These are phyloP conservation scores for Wickerhamomyces bisporus DNA, from an alignment of 805 yeast genomes.

Conservation along the genomic window DNA sequence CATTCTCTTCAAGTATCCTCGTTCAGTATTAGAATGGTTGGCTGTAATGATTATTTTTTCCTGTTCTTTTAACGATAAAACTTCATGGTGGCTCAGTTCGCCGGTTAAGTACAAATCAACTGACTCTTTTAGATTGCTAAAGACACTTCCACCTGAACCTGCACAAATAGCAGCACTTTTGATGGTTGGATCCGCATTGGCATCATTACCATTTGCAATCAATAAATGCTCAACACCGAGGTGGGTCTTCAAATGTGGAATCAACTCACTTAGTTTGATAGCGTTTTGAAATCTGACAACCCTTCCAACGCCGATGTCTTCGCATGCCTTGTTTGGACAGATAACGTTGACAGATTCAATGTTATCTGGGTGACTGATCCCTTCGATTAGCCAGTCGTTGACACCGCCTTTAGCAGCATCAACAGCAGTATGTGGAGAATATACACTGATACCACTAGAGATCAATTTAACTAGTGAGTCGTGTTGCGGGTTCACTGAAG, in stretches of 20 bases:
- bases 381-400: conserved; percentile 82
- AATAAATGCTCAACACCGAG: conserved; percentile 56
- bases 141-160: conserved; percentile 85
- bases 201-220: conserved; percentile 40
- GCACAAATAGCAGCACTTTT: conserved; percentile 81
- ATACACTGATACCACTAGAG: conserved; percentile 77
- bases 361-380: conserved; percentile 35
- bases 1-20: conserved; percentile 66
- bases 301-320: conserved; percentile 80
- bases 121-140: conserved; percentile 40
- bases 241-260: conserved; percentile 46
- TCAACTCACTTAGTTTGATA: conserved; percentile 38
- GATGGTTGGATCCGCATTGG: conserved; percentile 29
- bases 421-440: conserved; percentile 93
- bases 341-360: conserved; percentile 32
- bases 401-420: conserved; percentile 94
- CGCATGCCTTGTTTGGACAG: conserved; percentile 33
- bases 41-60: conserved; percentile 73
- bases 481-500: conserved; percentile 72
- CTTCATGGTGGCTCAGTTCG: conserved; percentile 92
- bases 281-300: conserved; percentile 44
- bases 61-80: conserved; percentile 59
- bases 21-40: conserved; percentile 89
- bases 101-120: conserved; percentile 81
- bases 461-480: conserved; percentile 65